phyloP scores from a whole-genome alignment of 306 rosid genomes.

The Sicyos edulis region DNA sequence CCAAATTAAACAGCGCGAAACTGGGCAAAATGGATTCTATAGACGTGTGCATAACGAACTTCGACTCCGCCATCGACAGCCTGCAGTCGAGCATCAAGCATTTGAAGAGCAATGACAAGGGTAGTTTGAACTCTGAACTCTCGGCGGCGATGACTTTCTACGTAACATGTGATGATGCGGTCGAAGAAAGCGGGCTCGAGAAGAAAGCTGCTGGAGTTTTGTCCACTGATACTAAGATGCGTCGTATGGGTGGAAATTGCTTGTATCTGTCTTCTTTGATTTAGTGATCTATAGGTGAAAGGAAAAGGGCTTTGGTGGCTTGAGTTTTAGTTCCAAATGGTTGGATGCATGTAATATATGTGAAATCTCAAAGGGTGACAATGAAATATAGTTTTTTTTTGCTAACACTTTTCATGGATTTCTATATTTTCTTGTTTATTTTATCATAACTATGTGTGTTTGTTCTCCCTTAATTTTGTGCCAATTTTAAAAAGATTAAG shows the following conservation, averaged over 20 bases:
- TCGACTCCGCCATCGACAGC: constrained; percentile 2
- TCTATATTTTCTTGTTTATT: too few species aligned
- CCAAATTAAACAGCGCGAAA: neutral
- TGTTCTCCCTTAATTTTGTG: too few species aligned
- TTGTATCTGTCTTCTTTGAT: neutral
- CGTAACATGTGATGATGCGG: constrained; percentile 22
- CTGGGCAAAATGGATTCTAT: neutral
- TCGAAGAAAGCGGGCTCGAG: neutral
- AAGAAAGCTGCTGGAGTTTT: neutral
- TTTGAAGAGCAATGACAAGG: constrained; percentile 1
- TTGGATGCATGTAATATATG: neutral
- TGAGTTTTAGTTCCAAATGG: neutral
- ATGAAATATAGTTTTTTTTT: too few species aligned
- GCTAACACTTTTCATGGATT: neutral
- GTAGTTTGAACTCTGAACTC: neutral
- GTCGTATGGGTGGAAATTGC: neutral
- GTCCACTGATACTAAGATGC: neutral
- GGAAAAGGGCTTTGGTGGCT: neutral
- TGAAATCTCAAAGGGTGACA: too few species aligned
- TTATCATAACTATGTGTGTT: too few species aligned
- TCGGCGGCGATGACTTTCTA: constrained; percentile 8
- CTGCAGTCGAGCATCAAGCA: neutral
- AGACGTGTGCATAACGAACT: constrained; percentile 4
- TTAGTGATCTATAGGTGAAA: neutral
- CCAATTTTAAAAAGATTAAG: too few species aligned